A percentile compares a stretch with the other conserved stretches of the same genome.
Conservation (phyloP, 345 rosid species). For the Isatis tinctoria region DNA sequence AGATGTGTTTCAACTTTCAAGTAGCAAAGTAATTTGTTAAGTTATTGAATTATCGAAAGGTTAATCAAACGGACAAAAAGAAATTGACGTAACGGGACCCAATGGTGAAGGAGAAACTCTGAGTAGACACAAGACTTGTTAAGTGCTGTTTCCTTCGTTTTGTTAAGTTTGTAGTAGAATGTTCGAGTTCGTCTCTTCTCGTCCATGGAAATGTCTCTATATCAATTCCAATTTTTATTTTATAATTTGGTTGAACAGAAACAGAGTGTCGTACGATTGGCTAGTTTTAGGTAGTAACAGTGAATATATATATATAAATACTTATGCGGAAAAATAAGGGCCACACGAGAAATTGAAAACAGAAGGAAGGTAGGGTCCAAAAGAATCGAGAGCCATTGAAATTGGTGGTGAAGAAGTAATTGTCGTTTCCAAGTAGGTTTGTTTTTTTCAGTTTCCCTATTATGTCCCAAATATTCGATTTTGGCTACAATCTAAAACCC, state of each 20-base stretch:
- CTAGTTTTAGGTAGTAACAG: neutral
- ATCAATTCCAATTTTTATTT: neutral
- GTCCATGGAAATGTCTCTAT: slow-evolving; percentile 13
- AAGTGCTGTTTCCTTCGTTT: slow-evolving; percentile 14
- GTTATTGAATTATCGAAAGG: neutral
- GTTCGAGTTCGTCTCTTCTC: slow-evolving; percentile 13
- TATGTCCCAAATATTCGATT: neutral
- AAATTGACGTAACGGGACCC: slow-evolving; percentile 26
- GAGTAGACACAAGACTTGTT: slow-evolving; percentile 16
- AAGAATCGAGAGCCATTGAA: slow-evolving; percentile 4
- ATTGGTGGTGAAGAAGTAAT: slow-evolving; percentile 16
- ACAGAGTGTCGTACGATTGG: neutral
- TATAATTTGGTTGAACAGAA: neutral
- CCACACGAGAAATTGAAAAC: slow-evolving; percentile 10
- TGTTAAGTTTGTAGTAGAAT: neutral
- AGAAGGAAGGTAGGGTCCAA: slow-evolving; percentile 3
- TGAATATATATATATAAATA: neutral
- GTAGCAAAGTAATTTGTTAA: neutral
- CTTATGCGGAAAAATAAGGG: neutral
- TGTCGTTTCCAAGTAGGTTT: slow-evolving; percentile 14
- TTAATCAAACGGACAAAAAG: neutral
- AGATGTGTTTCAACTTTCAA: neutral
- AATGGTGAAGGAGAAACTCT: neutral
- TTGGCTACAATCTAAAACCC: neutral
- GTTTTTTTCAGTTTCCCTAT: neutral